Evolutionary conservation across 345 rosid genomes (phyloP).

Genomic region (Erysimum cheiranthoides): DNA sequence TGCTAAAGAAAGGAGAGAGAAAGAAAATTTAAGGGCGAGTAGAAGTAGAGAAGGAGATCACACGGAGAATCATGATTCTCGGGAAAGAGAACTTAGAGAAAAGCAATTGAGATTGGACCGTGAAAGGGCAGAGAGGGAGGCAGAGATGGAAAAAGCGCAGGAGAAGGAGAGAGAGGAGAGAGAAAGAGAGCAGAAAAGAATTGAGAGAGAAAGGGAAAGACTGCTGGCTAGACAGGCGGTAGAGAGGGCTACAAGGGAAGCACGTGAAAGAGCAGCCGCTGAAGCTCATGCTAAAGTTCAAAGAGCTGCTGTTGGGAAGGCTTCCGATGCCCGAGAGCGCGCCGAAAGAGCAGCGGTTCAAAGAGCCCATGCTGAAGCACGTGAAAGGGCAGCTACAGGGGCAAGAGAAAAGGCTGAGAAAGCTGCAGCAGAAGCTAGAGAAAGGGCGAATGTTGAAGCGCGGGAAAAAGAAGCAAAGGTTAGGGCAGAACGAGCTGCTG

Average conservation of each 20-base stretch:
- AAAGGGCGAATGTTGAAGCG: constrained; percentile 59
- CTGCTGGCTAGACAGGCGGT: constrained; percentile 84
- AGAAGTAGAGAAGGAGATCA: constrained; percentile 71
- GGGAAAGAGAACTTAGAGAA: constrained; percentile 65
- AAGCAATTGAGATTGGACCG: constrained; percentile 59
- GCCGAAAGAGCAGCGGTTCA: constrained; percentile 93
- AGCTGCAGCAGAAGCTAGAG: constrained; percentile 57
- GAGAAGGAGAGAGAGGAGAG: constrained; percentile 58
- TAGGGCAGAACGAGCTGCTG: constrained; percentile 87
- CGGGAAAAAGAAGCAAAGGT: constrained; percentile 66
- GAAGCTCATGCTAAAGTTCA: constrained; percentile 87
- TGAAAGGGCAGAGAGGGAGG: constrained; percentile 67
- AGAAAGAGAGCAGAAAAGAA: constrained; percentile 54
- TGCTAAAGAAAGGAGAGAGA: constrained; percentile 83
- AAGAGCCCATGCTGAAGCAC: constrained; percentile 96
- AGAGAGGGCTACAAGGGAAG: constrained; percentile 97
- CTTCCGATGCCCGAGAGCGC: constrained; percentile 84
- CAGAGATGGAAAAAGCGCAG: constrained; percentile 60
- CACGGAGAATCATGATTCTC: constrained; percentile 61
- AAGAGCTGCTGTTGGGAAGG: constrained; percentile 88
- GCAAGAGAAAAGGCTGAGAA: constrained; percentile 88
- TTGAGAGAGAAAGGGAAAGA: constrained; percentile 79
- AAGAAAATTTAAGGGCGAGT: constrained; percentile 68
- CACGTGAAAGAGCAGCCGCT: constrained; percentile 93
- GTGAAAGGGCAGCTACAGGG: constrained; percentile 90